phyloP scores from a whole-genome alignment of 73 alveolate species.

The Tetrahymena borealis region DNA sequence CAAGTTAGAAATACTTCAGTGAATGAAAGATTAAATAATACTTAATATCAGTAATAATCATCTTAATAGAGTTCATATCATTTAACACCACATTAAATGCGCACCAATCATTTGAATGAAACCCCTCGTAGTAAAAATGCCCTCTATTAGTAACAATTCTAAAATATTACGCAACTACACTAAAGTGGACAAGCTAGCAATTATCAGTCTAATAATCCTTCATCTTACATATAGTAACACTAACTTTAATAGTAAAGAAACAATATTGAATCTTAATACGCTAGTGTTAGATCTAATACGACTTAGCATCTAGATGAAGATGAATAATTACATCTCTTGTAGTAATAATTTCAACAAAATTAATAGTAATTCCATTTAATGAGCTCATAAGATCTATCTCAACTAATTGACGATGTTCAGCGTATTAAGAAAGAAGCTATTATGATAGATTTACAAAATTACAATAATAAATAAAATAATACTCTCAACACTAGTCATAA shows the following conservation, averaged over 20 bases:
- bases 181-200: neutral
- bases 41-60: neutral
- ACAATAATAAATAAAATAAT: neutral
- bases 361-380: neutral
- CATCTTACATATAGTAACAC: neutral
- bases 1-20: neutral
- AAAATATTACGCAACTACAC: neutral
- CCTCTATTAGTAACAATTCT: neutral
- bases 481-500: neutral
- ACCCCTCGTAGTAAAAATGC: neutral
- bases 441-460: neutral
- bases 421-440: neutral
- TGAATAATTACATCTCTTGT: neutral
- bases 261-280: neutral
- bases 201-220: neutral
- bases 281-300: neutral
- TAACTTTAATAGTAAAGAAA: neutral
- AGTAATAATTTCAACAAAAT: neutral
- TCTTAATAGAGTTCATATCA: neutral
- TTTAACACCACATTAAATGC: neutral
- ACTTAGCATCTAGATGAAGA: neutral
- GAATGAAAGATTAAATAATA: neutral
- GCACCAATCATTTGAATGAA: neutral
- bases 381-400: neutral
- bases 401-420: neutral